Evolutionary conservation across 371 early-diverging fungal species (phyloP), one percentile per base, ranked within the genome.

Genomic region (Mortierella sp.): DNA sequence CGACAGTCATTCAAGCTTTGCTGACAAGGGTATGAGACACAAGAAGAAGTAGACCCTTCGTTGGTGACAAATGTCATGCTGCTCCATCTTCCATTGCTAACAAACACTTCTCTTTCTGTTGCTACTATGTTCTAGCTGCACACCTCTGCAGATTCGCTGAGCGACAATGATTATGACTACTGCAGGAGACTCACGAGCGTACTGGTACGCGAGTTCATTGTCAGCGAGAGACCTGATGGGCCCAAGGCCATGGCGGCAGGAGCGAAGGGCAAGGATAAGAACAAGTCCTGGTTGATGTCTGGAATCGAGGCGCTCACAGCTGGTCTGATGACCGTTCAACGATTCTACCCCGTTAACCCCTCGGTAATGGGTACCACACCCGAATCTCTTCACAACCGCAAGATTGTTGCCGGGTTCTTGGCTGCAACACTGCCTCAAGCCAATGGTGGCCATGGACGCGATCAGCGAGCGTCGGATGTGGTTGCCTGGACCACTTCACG

Each of bases 401-500:
- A 80, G 54, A 48, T 86, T 12, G 78, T 77, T 14, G 79, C 80
- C 14, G 58, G 74, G 0, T 86, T 86, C 75, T 56, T 86, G 54
- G 75, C 87, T 21, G 82, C 80, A 0, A 79, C 80, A 18, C 56
- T 86, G 58, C 87, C 87, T 12, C 87, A 86, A 70, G 82, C 63
- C 46, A 79, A 86, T 44, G 85, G 85, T 21, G 85, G 82, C 16
- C 82, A 81, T 63, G 70, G 58, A 27, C 68, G 60, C 1, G 79
- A 71, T 32, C 87, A 86, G 48, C 75, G 70, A 24, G 77, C 78
- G 2, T 16, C 77, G 6, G 82, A 86, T 8, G 70, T 82, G 27
- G 87, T 86, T 16, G 87, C 87, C 10, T 86, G 87, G 87, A 86
- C 87, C 0, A 86, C 87, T 2, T 82, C 82, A 12, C 55, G 83